phyloP scores from a whole-genome alignment of 2,329 filamentous ascomycete genomes.

The Didymosphaeria variabile region DNA sequence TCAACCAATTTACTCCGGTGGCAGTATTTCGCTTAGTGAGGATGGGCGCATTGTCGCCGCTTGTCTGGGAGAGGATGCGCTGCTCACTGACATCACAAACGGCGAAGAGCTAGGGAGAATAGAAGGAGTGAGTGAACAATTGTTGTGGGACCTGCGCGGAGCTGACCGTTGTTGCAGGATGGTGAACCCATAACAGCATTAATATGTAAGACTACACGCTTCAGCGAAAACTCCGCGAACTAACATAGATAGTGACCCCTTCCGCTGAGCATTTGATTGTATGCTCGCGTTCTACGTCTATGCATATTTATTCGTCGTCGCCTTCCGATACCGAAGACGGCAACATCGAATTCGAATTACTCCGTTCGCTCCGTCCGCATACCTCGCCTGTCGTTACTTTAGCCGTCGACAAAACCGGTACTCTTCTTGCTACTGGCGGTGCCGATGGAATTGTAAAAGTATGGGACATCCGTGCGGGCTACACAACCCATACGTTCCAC shows the following conservation, averaged over 20 bases:
- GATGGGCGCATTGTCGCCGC: slow-evolving; percentile 85
- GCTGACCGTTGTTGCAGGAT: slow-evolving; percentile 57
- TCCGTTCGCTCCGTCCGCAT: slow-evolving; percentile 88
- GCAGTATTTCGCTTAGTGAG: slow-evolving; percentile 83
- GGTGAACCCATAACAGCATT: slow-evolving; percentile 79
- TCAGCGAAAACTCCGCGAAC: slow-evolving; percentile 13
- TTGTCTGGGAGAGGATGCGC: slow-evolving; percentile 88
- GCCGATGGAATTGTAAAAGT: slow-evolving; percentile 95
- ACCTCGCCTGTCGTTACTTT: slow-evolving; percentile 87
- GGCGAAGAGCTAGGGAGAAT: slow-evolving; percentile 84
- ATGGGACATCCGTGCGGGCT: slow-evolving; percentile 92
- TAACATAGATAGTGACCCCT: slow-evolving; percentile 73
- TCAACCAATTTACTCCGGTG: slow-evolving; percentile 93
- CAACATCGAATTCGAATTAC: slow-evolving; percentile 69
- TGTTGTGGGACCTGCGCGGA: slow-evolving; percentile 13
- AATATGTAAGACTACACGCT: slow-evolving; percentile 59
- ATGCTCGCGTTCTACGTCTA: slow-evolving; percentile 93
- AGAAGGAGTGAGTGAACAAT: slow-evolving; percentile 73
- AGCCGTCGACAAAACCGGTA: slow-evolving; percentile 85
- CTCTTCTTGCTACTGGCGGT: slow-evolving; percentile 88
- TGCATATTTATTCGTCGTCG: slow-evolving; percentile 85
- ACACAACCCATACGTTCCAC: slow-evolving; percentile 93
- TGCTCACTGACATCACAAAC: slow-evolving; percentile 84
- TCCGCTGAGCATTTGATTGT: slow-evolving; percentile 87
- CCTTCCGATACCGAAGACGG: slow-evolving; percentile 64